Evolutionary conservation across 345 rosid species (phyloP).

Genomic region (Citropsis articulata): DNA sequence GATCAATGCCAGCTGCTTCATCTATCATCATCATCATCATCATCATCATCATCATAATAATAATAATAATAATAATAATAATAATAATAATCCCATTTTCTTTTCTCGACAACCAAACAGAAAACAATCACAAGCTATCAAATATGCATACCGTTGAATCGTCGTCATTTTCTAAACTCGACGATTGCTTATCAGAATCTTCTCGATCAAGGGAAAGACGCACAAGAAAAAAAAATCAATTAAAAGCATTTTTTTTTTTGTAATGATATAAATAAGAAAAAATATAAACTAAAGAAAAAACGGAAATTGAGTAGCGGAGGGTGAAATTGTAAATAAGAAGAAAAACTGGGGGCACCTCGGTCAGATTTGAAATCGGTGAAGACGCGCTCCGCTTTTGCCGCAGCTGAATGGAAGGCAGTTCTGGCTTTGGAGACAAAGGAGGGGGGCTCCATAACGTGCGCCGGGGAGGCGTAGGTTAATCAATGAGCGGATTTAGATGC

Average conservation of each 20-base stretch:
- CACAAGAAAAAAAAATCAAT: not conserved
- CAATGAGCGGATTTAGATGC: not conserved
- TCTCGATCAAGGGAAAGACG: slow-evolving; percentile 17
- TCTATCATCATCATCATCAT: too few relatives aligned
- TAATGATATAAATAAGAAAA: not conserved
- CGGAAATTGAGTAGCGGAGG: slow-evolving; percentile 7
- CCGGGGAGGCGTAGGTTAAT: slow-evolving; percentile 29
- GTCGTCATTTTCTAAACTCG: slow-evolving; percentile 29
- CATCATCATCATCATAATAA: too few relatives aligned
- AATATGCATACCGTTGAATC: slow-evolving; percentile 46
- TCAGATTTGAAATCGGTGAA: slow-evolving; percentile 82
- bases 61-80: too few relatives aligned
- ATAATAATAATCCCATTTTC: not conserved
- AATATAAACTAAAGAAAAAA: not conserved
- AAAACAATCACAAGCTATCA: not conserved
- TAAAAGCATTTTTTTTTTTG: not conserved
- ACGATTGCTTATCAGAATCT: slow-evolving; percentile 54
- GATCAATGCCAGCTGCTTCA: slow-evolving; percentile 3
- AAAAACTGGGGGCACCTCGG: slow-evolving; percentile 43
- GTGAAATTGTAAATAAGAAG: not conserved
- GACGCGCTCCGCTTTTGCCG: slow-evolving; percentile 98
- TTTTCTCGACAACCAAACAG: slow-evolving; percentile 22
- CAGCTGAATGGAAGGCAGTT: slow-evolving; percentile 91
- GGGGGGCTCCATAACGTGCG: slow-evolving; percentile 60
- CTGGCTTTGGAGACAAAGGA: slow-evolving; percentile 87